phyloP scores from a whole-genome alignment of 2,329 filamentous ascomycete species.

The Scedosporium boydii region DNA sequence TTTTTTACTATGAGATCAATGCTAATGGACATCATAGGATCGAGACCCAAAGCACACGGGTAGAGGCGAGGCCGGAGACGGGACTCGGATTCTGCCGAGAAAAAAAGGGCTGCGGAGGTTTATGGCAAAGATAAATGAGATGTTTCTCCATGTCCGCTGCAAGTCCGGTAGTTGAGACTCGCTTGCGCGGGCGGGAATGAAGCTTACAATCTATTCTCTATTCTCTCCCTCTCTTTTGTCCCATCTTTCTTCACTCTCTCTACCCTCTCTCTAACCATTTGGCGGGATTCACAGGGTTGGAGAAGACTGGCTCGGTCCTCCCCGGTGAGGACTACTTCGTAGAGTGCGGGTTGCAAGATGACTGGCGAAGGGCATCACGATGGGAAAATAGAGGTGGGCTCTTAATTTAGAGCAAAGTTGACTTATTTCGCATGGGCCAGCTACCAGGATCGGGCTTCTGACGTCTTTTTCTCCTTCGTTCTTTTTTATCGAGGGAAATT shows the following conservation, averaged over 20 bases:
- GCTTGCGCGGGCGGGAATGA: neutral
- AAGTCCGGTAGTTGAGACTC: constrained; percentile 3
- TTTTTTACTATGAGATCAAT: neutral
- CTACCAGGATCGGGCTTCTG: neutral
- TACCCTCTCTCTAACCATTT: neutral
- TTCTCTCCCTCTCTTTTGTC: neutral
- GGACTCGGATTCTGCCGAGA: neutral
- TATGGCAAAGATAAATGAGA: neutral
- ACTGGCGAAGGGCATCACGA: neutral
- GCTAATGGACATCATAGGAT: neutral
- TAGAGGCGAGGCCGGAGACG: neutral
- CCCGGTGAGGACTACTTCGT: neutral
- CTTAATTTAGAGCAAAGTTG: neutral
- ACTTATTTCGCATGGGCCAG: neutral
- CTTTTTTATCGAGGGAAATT: neutral
- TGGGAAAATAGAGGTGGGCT: neutral
- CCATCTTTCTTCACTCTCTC: no score
- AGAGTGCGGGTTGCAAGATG: neutral
- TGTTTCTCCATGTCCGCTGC: neutral
- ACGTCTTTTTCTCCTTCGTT: neutral
- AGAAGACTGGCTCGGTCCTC: neutral
- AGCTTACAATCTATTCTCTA: neutral
- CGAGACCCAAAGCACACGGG: neutral
- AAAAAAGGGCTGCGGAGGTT: neutral
- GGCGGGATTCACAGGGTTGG: neutral